These are phyloP conservation scores for Echites panduratus DNA, from an alignment of 257 asterid species.

Conservation along the genomic window DNA sequence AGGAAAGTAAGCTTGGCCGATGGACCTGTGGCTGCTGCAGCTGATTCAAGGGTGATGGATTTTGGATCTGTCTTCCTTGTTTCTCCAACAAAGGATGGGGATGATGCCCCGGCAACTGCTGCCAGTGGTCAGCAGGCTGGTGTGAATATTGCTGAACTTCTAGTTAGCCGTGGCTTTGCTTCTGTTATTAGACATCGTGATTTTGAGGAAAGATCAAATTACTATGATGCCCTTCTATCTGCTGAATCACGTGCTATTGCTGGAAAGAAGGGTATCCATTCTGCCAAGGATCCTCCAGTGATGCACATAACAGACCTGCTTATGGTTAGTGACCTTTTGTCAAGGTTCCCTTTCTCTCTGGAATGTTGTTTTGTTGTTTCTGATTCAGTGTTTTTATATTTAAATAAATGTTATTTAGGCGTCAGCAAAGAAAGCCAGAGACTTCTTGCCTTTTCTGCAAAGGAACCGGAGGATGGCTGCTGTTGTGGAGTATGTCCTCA, in stretches of 20 bases:
- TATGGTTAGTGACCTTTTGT: constrained; percentile 47
- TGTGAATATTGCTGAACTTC: constrained; percentile 74
- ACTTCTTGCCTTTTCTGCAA: constrained; percentile 86
- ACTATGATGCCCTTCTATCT: constrained; percentile 79
- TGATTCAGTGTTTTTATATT: not conserved
- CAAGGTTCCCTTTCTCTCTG: not conserved
- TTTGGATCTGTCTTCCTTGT: constrained; percentile 85
- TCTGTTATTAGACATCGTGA: constrained; percentile 92
- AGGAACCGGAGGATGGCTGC: constrained; percentile 89
- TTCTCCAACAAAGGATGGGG: constrained; percentile 56
- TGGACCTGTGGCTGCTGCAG: constrained; percentile 56
- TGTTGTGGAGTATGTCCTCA: constrained; percentile 85
- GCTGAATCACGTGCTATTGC: constrained; percentile 86
- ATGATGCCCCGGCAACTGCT: constrained; percentile 43
- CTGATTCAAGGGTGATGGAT: constrained; percentile 84
- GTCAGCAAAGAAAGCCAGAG: constrained; percentile 73
- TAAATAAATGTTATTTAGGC: constrained; percentile 41
- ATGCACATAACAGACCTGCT: constrained; percentile 79
- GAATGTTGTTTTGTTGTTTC: not conserved
- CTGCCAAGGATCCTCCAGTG: constrained; percentile 83
- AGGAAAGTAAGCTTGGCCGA: constrained; percentile 70
- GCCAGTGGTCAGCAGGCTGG: constrained; percentile 54
- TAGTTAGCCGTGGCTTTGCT: constrained; percentile 90
- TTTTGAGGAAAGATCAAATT: constrained; percentile 93
- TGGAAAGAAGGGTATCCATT: constrained; percentile 87